phyloP scores from a whole-genome alignment of 116 monocot genomes.

The Iris pallida region DNA sequence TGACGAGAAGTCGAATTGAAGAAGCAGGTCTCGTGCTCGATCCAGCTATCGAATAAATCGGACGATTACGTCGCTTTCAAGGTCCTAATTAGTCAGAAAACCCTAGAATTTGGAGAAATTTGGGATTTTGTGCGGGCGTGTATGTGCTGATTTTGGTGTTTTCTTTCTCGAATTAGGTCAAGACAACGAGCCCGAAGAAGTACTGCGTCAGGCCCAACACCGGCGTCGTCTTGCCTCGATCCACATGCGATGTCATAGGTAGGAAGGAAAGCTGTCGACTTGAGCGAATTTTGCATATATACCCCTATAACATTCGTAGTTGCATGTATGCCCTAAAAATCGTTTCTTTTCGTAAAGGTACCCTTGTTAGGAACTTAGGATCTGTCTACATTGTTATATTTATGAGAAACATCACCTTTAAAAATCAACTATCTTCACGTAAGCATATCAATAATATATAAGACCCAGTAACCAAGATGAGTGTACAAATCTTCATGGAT shows the following conservation, averaged over 20 bases:
- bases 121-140: slow-evolving; percentile 16
- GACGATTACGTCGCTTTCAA: slow-evolving; percentile 60
- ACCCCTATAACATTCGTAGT: too few relatives aligned
- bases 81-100: slow-evolving; percentile 22
- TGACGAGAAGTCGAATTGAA: slow-evolving; percentile 48
- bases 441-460: too few relatives aligned
- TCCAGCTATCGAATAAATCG: slow-evolving; percentile 56
- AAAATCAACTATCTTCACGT: too few relatives aligned
- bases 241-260: slow-evolving; percentile 60
- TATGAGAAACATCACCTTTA: too few relatives aligned
- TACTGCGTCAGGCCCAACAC: slow-evolving; percentile 77
- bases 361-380: too few relatives aligned
- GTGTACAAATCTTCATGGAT: too few relatives aligned
- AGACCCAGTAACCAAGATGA: too few relatives aligned
- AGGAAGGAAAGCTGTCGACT: not conserved
- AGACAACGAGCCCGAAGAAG: slow-evolving; percentile 81
- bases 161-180: slow-evolving; percentile 34
- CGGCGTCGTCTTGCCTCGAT: slow-evolving; percentile 49
- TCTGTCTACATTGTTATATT: too few relatives aligned
- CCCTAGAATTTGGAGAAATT: not conserved
- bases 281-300: too few relatives aligned
- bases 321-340: too few relatives aligned
- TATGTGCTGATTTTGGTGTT: not conserved
- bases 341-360: too few relatives aligned
- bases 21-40: slow-evolving; percentile 75